These are phyloP conservation scores for Penicillium egyptiacum DNA, from an alignment of 495 filamentous ascomycete species.

Conservation along the genomic window DNA sequence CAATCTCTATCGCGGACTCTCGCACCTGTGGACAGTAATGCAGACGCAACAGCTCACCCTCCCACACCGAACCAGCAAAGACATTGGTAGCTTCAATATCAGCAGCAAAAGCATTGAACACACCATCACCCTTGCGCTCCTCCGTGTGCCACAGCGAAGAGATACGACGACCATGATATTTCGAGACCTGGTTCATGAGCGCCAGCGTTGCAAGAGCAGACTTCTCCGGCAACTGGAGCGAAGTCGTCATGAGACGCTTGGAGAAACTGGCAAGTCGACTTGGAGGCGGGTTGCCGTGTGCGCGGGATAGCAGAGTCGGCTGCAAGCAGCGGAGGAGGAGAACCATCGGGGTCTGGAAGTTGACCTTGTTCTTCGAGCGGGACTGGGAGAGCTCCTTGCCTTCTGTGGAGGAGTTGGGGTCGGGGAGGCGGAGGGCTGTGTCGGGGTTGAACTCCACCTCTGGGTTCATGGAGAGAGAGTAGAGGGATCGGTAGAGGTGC, in stretches of 20 bases:
- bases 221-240: constrained; percentile 88
- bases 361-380: constrained; percentile 64
- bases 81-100: constrained; percentile 82
- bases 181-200: constrained; percentile 70
- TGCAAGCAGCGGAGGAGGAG: constrained; percentile 83
- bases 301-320: constrained; percentile 59
- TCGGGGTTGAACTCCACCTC: constrained; percentile 79
- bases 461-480: constrained; percentile 72
- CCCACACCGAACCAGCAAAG: constrained; percentile 88
- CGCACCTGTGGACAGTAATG: constrained; percentile 88
- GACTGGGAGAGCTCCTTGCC: constrained; percentile 22
- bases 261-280: constrained; percentile 82
- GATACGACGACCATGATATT: constrained; percentile 68
- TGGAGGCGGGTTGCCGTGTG: constrained; percentile 63
- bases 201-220: constrained; percentile 73
- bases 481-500: constrained; percentile 82
- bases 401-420: constrained; percentile 56
- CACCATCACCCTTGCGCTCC: constrained; percentile 83
- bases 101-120: constrained; percentile 53
- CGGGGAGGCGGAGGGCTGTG: constrained; percentile 76
- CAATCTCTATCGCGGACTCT: constrained; percentile 69
- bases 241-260: constrained; percentile 82
- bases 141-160: constrained; percentile 78
- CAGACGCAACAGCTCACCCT: constrained; percentile 78
- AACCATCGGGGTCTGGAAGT: constrained; percentile 88